Conservation (phyloP, 169 alveolate genomes). For the Eimeria sp. region DNA sequence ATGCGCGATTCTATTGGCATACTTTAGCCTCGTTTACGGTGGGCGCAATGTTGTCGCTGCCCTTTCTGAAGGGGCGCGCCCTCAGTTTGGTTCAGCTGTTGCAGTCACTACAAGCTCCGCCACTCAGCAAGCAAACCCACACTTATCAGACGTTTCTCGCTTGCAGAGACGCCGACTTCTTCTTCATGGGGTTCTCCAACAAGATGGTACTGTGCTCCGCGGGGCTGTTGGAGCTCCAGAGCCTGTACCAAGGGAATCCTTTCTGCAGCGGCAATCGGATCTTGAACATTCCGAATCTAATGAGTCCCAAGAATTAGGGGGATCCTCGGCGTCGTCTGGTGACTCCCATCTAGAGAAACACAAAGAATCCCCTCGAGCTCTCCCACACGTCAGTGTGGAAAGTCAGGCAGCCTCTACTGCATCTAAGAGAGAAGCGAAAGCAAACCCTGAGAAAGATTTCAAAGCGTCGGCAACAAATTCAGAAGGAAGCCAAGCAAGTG, state of each 20-base stretch:
- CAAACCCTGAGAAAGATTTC: background rate
- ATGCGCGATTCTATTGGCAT: background rate
- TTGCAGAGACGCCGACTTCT: background rate
- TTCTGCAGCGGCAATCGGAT: conserved; percentile 32
- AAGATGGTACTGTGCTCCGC: background rate
- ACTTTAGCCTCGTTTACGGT: background rate
- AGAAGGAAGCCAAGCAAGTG: background rate
- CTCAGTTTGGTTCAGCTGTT: background rate
- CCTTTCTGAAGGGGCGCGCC: background rate
- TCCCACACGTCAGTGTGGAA: background rate
- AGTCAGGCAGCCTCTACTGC: background rate
- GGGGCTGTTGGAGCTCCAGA: background rate
- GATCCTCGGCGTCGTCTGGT: background rate
- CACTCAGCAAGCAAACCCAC: background rate
- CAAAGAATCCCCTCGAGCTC: background rate
- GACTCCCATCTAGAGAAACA: conserved; percentile 16
- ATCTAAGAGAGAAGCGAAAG: background rate
- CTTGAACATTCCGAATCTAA: background rate
- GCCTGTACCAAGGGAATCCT: background rate
- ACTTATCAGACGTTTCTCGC: background rate
- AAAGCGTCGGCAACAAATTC: background rate
- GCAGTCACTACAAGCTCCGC: background rate
- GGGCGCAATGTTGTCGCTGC: background rate
- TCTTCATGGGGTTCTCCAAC: conserved; percentile 13
- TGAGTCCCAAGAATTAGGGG: background rate